phyloP scores from a whole-genome alignment of 177 flowering plant species.

The Vitis hybrid region DNA sequence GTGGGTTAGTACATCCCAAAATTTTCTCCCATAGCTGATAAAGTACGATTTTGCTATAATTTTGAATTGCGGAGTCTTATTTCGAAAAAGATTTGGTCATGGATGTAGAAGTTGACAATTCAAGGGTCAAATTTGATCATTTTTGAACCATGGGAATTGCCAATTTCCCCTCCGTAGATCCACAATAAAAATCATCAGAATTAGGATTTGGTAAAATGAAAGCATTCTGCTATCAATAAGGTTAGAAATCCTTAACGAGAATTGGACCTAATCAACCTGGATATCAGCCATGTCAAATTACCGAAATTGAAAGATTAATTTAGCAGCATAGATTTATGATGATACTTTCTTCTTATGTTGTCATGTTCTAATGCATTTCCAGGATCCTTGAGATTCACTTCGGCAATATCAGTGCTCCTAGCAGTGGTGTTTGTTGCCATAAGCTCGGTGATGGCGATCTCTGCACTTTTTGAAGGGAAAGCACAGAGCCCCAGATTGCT shows the following conservation, averaged over 20 bases:
- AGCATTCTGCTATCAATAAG: not conserved
- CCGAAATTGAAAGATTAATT: no score
- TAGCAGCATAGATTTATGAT: not conserved
- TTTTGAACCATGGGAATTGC: no score
- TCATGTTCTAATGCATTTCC: constrained; percentile 10
- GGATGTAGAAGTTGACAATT: not conserved
- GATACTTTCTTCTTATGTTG: no score
- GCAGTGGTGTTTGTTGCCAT: constrained; percentile 83
- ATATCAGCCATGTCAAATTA: no score
- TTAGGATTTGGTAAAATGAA: not conserved
- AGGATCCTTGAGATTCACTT: constrained; percentile 75
- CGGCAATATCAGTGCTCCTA: constrained; percentile 70
- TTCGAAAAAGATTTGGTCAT: no score
- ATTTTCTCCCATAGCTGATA: not conserved
- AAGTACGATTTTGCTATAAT: no score
- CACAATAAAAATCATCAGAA: no score
- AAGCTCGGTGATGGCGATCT: constrained; percentile 67
- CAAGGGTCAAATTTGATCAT: no score
- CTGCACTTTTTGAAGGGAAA: constrained; percentile 57
- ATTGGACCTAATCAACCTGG: no score
- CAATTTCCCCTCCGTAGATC: no score
- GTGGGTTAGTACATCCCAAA: constrained; percentile 43
- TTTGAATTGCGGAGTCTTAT: no score
- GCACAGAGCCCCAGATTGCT: constrained; percentile 52
- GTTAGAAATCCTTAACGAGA: not conserved